A percentile compares a stretch with the other conserved stretches of the same genome.
Conservation (phyloP, 169 alveolate species). For the Plasmodium inui region DNA sequence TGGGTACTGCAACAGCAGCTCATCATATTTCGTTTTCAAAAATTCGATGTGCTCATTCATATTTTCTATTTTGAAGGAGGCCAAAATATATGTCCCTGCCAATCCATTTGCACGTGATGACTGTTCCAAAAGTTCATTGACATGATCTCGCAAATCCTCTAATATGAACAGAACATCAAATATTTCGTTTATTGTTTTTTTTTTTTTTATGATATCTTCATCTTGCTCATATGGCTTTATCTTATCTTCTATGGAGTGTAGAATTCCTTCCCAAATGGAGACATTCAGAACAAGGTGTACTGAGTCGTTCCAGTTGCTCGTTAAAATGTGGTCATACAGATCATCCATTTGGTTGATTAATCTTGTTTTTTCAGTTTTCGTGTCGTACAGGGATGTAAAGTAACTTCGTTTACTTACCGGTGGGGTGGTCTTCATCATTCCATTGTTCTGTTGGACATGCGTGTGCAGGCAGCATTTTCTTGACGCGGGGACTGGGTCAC, state of each 20-base stretch:
- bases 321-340: constrained; percentile 42
- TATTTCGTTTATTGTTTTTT: constrained; percentile 42
- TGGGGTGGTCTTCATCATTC: background rate
- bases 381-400: constrained; percentile 43
- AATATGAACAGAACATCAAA: constrained; percentile 62
- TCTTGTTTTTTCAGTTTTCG: constrained; percentile 16
- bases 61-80: constrained; percentile 50
- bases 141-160: constrained; percentile 75
- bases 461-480: background rate
- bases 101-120: constrained; percentile 67
- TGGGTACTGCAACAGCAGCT: constrained; percentile 31
- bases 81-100: constrained; percentile 54
- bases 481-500: background rate
- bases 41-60: constrained; percentile 60
- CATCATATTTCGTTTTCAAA: constrained; percentile 51
- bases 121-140: constrained; percentile 71
- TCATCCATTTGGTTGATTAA: constrained; percentile 34
- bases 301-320: constrained; percentile 71
- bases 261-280: constrained; percentile 72
- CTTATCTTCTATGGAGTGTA: constrained; percentile 53
- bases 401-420: constrained; percentile 14
- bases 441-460: background rate
- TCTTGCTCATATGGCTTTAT: constrained; percentile 46
- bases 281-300: constrained; percentile 58
- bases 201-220: constrained; percentile 21